Evolutionary conservation across 2,329 filamentous ascomycete species (phyloP), one percentile per base, ranked within the genome.

Genomic region (Colletotrichum camelliae): DNA sequence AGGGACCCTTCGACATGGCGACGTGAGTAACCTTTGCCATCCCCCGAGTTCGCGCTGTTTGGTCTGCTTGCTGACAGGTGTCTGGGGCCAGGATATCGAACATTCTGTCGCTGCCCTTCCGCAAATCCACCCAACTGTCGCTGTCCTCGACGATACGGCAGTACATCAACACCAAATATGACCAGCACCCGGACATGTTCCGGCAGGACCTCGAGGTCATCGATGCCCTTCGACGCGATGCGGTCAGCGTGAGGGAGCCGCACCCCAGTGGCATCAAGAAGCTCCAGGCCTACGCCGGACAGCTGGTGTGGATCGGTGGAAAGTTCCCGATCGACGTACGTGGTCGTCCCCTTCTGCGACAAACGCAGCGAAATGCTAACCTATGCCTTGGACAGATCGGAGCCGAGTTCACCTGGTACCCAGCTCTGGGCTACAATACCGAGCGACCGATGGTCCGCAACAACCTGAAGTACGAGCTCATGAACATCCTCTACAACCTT

Each of bases 131-230:
- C 78, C 90, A 93, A 73, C 89, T 98, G 55, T 94, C 94, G 75
- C 90, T 98, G 77, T 94, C 95, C 71, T 89, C 92, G 77, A 94
- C 96, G 66, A 96, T 99, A 83, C 95, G 95, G 78, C 93, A 97
- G 83, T 98, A 99, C 87, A 98, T 99, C 82, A 98, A 96, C 77
- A 94, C 92, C 85, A 98, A 98, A 89, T 98, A 98, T 93, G 96
- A 98, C 85, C 97, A 99, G 84, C 96, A 98, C 83, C 96, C 97
- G 39, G 96, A 98, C 85, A 98, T 98, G 94, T 99, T 99, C 85
- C 92, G 92, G 77, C 91, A 95, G 78, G 97, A 99, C 86, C 92
- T 92, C 74, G 93, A 96, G 82, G 91, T 94, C 78, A 96, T 99
- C 81, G 96, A 98, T 82, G 89, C 91, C 65, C 87, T 98, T 74